A percentile compares a stretch with the other conserved stretches of the same genome.
Conservation (phyloP, 1,139 yeast species). For the Pichia sp. region DNA sequence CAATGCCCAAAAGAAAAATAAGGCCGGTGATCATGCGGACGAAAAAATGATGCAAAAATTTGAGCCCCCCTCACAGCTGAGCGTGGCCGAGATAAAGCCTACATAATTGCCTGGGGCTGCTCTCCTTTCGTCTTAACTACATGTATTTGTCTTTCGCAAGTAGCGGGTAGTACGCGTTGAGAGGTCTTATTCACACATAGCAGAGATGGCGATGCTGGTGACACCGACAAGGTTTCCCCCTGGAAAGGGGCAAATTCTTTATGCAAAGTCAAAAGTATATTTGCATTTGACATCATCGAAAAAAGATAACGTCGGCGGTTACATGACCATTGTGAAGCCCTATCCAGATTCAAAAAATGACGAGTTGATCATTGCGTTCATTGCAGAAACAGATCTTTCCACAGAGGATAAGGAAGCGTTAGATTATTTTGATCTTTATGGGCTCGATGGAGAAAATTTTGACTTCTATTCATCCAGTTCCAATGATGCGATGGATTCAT, state of each 20-base stretch:
- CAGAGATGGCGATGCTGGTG: slow-evolving; percentile 2
- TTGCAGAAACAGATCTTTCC: slow-evolving; percentile 52
- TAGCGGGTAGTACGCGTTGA: background rate
- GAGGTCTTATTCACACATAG: background rate
- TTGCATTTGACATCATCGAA: slow-evolving; percentile 76
- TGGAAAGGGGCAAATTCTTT: slow-evolving; percentile 39
- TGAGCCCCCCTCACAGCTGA: slow-evolving; percentile 1
- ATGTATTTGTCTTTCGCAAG: background rate
- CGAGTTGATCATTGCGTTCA: slow-evolving; percentile 68
- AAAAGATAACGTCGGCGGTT: slow-evolving; percentile 77
- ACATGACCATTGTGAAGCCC: slow-evolving; percentile 57
- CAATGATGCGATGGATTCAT: slow-evolving; percentile 1
- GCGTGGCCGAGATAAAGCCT: background rate
- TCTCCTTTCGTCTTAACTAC: background rate
- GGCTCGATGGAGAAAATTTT: slow-evolving; percentile 30
- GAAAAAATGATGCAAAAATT: background rate
- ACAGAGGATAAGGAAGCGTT: slow-evolving; percentile 34
- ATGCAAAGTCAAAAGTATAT: slow-evolving; percentile 66
- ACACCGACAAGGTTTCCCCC: slow-evolving; percentile 23
- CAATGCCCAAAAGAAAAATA: background rate
- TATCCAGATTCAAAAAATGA: slow-evolving; percentile 46
- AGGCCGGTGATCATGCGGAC: background rate
- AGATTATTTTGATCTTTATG: slow-evolving; percentile 31
- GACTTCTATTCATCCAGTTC: slow-evolving; percentile 22
- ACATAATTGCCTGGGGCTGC: background rate